Percentiles rank a stretch among this genome's conserved stretches.
These are phyloP conservation scores for Balansia obtecta DNA, from an alignment of 2,329 filamentous ascomycete genomes.

Conservation along the genomic window DNA sequence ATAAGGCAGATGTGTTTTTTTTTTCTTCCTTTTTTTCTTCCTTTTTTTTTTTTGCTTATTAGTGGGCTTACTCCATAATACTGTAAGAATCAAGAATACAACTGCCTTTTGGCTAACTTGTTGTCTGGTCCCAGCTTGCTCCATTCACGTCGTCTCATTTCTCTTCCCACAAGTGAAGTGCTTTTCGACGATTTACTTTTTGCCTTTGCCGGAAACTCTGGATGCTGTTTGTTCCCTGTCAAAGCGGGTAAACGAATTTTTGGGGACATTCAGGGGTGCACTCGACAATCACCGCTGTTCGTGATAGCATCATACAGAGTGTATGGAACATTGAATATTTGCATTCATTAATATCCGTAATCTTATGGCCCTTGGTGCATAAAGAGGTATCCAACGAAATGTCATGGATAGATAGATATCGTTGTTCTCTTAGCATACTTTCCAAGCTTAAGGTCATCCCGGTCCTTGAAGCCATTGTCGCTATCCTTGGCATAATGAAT, in stretches of 20 bases:
- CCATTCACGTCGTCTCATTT: slow-evolving; percentile 1
- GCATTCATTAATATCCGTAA: neutral
- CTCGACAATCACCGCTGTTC: neutral
- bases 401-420: too few relatives aligned
- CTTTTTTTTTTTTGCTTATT: neutral
- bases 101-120: neutral
- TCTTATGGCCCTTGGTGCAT: neutral
- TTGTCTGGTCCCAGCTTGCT: slow-evolving; percentile 1
- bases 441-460: too few relatives aligned
- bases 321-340: too few relatives aligned
- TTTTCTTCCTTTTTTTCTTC: too few relatives aligned
- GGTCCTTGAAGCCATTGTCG: neutral
- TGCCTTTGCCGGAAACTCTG: neutral
- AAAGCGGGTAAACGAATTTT: neutral
- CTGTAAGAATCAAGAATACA: neutral
- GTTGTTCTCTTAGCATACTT: too few relatives aligned
- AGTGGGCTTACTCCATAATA: neutral
- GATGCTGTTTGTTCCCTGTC: neutral
- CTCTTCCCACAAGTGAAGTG: neutral
- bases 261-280: neutral
- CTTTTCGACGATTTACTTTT: neutral
- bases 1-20: neutral
- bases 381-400: too few relatives aligned
- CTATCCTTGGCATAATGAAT: neutral
- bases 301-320: neutral